phyloP scores from a whole-genome alignment of 2,329 filamentous ascomycete species.

The Aspergillus sclerotialis region DNA sequence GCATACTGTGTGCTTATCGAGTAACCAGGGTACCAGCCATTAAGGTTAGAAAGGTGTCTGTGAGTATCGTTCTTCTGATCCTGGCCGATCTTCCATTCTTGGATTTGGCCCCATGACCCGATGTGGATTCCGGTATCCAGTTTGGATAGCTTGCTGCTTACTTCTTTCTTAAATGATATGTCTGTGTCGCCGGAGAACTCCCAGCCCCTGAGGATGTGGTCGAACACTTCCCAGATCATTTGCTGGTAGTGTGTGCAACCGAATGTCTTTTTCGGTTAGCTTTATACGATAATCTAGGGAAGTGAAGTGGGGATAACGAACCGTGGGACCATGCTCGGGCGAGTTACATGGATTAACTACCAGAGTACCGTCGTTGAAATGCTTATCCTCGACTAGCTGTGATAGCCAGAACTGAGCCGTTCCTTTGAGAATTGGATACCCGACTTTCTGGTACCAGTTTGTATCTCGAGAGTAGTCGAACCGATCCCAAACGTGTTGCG shows the following conservation, averaged over 20 bases:
- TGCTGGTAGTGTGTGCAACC: slow-evolving; percentile 21
- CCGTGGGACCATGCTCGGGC: slow-evolving; percentile 49
- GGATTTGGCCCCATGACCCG: slow-evolving; percentile 37
- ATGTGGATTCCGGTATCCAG: slow-evolving; percentile 29
- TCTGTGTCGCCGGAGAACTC: slow-evolving; percentile 25
- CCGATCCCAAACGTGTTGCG: slow-evolving; percentile 53
- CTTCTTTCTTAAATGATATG: slow-evolving; percentile 2
- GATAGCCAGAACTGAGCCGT: slow-evolving; percentile 51
- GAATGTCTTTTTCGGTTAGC: slow-evolving; percentile 10
- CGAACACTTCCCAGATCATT: slow-evolving; percentile 33
- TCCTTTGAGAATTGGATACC: slow-evolving; percentile 49
- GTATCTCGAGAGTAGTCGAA: slow-evolving; percentile 48
- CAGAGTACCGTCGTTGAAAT: slow-evolving; percentile 45
- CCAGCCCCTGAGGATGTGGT: slow-evolving; percentile 29
- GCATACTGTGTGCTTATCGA: slow-evolving; percentile 39
- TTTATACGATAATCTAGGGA: too few relatives aligned
- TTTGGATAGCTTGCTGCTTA: slow-evolving; percentile 4
- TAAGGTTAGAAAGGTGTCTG: slow-evolving; percentile 50
- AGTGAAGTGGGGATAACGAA: too few relatives aligned
- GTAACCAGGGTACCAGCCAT: slow-evolving; percentile 52
- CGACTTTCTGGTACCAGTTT: slow-evolving; percentile 38
- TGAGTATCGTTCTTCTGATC: slow-evolving; percentile 41
- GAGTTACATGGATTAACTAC: slow-evolving; percentile 54
- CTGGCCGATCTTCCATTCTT: slow-evolving; percentile 46
- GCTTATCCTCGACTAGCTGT: slow-evolving; percentile 45